A percentile compares a stretch with the other conserved stretches of the same genome.
phyloP scores from a whole-genome alignment of 148 eudicot genomes.

The Cornus suecica region DNA sequence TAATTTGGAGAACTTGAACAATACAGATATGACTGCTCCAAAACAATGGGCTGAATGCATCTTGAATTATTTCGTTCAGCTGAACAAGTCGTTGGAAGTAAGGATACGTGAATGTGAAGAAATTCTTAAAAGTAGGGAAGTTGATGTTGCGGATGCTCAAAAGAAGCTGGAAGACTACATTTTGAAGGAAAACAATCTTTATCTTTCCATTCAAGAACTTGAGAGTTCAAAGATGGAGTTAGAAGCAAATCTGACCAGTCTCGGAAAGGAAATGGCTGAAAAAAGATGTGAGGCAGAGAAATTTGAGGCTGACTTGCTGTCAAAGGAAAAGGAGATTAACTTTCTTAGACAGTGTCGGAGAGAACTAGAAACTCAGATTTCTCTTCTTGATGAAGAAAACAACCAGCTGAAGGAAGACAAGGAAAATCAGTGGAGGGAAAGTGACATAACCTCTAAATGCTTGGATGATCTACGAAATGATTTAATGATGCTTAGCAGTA shows the following conservation, averaged over 20 bases:
- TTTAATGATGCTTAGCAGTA: conserved; percentile 21
- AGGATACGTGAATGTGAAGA: conserved; percentile 34
- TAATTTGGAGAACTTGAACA: conserved; percentile 20
- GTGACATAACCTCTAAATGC: conserved; percentile 13
- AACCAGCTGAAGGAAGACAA: conserved; percentile 23
- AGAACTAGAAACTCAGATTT: conserved; percentile 31
- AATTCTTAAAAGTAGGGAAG: conserved; percentile 2
- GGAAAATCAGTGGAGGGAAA: conserved; percentile 33
- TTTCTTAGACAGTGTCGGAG: background rate
- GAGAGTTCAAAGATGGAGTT: conserved; percentile 1
- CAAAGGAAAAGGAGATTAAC: conserved; percentile 39
- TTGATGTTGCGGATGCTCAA: conserved; percentile 24
- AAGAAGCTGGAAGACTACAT: conserved; percentile 25
- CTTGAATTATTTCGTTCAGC: conserved; percentile 26
- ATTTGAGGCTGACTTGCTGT: conserved; percentile 22
- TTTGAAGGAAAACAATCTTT: conserved; percentile 16
- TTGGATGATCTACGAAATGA: conserved; percentile 34
- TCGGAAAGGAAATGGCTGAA: conserved; percentile 12
- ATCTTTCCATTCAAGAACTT: conserved; percentile 21
- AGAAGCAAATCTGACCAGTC: conserved; percentile 12
- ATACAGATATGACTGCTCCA: conserved; percentile 18
- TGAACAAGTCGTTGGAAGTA: conserved; percentile 44
- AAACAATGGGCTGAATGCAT: conserved; percentile 26
- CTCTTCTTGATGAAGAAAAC: conserved; percentile 28
- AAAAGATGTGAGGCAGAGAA: conserved; percentile 33